phyloP scores from a whole-genome alignment of 1,284 basidiomycete genomes.

The Ganoderma lucidum region DNA sequence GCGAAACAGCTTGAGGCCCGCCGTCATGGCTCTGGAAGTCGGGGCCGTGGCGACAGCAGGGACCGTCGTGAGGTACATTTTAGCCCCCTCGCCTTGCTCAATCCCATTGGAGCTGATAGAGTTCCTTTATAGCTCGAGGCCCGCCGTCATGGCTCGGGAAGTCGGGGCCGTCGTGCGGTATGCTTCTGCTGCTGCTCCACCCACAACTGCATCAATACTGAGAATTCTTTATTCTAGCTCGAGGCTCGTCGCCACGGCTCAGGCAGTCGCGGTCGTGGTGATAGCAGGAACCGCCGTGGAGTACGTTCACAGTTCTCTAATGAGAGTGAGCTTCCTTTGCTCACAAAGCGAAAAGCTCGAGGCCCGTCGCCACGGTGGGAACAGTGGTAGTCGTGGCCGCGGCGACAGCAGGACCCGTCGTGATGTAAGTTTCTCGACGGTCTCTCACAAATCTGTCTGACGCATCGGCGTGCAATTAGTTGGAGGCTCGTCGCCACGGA shows the following conservation, averaged over 20 bases:
- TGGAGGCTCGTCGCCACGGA: slow-evolving; percentile 27
- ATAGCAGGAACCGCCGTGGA: slow-evolving; percentile 20
- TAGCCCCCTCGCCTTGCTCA: too few relatives aligned
- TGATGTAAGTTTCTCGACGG: slow-evolving; percentile 5
- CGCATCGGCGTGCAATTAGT: background rate
- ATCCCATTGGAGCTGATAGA: background rate
- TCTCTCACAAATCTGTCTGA: background rate
- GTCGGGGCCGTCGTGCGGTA: slow-evolving; percentile 10
- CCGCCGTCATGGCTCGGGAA: slow-evolving; percentile 23
- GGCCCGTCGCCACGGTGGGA: slow-evolving; percentile 18
- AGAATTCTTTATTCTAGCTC: background rate
- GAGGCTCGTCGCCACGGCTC: slow-evolving; percentile 23
- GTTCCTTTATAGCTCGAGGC: slow-evolving; percentile 10
- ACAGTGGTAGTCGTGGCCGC: slow-evolving; percentile 18
- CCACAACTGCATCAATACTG: too few relatives aligned
- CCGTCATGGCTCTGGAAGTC: slow-evolving; percentile 20
- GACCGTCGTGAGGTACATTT: background rate
- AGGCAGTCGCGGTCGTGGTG: slow-evolving; percentile 21
- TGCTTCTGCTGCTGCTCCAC: background rate
- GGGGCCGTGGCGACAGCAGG: slow-evolving; percentile 16
- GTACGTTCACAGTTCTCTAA: slow-evolving; percentile 1
- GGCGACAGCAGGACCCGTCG: slow-evolving; percentile 24
- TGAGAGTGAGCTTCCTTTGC: background rate
- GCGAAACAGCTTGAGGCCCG: slow-evolving; percentile 17
- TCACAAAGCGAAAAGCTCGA: slow-evolving; percentile 12